Conservation (phyloP, 2,329 filamentous ascomycete genomes). For the Aspergillus pseudoterreus region DNA sequence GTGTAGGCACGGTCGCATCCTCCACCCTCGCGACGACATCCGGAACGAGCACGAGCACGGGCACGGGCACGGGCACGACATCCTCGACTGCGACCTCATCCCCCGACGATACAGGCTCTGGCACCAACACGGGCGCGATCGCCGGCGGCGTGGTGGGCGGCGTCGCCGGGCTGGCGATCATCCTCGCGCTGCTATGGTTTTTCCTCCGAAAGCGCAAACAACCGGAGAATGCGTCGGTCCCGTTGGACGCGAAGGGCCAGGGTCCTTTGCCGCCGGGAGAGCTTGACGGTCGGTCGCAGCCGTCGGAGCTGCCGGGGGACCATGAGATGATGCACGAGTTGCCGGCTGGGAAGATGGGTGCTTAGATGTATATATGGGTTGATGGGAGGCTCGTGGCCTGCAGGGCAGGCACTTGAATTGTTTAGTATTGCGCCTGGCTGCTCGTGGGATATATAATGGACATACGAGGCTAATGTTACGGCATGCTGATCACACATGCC, state of each 20-base stretch:
- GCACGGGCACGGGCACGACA: background rate
- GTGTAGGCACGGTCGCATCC: background rate
- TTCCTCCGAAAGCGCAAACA: conserved; percentile 8
- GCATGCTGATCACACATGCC: too few species aligned
- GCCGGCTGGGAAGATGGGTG: background rate
- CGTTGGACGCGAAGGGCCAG: background rate
- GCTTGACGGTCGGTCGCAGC: background rate
- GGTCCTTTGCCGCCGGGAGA: background rate
- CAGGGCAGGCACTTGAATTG: too few species aligned
- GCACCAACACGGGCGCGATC: conserved; percentile 5
- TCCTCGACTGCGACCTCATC: background rate
- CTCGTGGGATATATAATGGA: too few species aligned
- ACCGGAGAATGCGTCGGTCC: background rate
- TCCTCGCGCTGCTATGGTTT: conserved; percentile 13
- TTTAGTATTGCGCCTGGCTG: too few species aligned
- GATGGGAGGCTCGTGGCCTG: background rate
- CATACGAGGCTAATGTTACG: too few species aligned
- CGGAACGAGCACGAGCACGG: background rate
- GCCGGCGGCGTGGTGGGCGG: conserved; percentile 17
- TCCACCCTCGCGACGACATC: background rate
- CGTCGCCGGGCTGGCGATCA: conserved; percentile 12
- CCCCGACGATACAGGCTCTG: background rate
- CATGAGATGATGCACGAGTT: background rate
- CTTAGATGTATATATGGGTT: background rate
- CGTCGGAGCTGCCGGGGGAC: background rate